These are phyloP conservation scores for Pistacia integerrima DNA, from an alignment of 345 rosid species.

Conservation along the genomic window DNA sequence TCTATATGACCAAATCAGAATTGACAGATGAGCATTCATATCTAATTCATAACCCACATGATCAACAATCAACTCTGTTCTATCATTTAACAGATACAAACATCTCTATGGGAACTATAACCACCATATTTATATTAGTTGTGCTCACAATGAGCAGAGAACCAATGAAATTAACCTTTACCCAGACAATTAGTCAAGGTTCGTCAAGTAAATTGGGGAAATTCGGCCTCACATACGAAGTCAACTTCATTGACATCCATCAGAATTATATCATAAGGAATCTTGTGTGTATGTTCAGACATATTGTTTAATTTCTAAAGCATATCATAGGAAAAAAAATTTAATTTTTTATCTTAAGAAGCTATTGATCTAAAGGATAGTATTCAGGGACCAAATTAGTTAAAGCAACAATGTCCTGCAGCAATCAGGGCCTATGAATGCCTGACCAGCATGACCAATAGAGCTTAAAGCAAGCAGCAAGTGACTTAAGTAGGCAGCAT, in stretches of 20 bases:
- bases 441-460: neutral
- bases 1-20: neutral
- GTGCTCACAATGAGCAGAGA: neutral
- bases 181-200: neutral
- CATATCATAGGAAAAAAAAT: too few species aligned
- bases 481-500: neutral
- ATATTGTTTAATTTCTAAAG: neutral
- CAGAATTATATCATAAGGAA: neutral
- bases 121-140: neutral
- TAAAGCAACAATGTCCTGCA: neutral
- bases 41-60: neutral
- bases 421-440: neutral
- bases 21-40: neutral
- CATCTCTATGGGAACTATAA: neutral
- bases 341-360: neutral
- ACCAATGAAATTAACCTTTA: neutral
- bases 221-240: too few species aligned
- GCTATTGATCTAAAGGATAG: neutral
- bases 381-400: neutral
- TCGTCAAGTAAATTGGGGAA: neutral
- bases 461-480: conserved; percentile 5
- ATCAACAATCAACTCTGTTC: neutral
- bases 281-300: neutral
- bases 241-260: neutral
- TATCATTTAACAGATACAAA: neutral